A percentile compares a stretch with the other conserved stretches of the same genome.
These are phyloP conservation scores for Xanthoceras sorbifolium DNA, from an alignment of 345 rosid species.

Conservation along the genomic window DNA sequence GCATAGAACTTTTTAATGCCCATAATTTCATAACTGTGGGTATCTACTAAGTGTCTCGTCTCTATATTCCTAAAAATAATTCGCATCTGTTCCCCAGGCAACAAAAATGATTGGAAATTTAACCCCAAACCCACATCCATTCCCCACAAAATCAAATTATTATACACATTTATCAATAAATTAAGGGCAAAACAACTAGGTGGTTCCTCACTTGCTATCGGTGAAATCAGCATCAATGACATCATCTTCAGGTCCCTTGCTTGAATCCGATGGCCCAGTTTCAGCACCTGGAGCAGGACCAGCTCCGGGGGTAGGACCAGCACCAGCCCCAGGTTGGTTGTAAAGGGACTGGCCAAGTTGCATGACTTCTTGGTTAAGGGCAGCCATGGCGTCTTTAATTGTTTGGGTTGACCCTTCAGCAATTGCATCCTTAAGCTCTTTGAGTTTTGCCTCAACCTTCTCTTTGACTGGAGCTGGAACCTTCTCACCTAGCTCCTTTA, in stretches of 20 bases:
- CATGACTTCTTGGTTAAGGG: conserved; percentile 93
- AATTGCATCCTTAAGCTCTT: conserved; percentile 83
- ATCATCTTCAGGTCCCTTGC: conserved; percentile 79
- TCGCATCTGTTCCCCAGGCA: conserved; percentile 6
- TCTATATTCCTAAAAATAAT: conserved; percentile 19
- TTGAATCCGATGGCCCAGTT: conserved; percentile 51
- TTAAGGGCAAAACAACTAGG: neutral
- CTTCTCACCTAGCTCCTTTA: conserved; percentile 89
- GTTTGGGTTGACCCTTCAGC: conserved; percentile 67
- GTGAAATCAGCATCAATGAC: conserved; percentile 93
- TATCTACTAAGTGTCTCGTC: neutral
- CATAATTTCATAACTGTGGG: neutral
- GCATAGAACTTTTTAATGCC: neutral
- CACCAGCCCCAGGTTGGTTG: conserved; percentile 75
- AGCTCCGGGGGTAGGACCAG: conserved; percentile 35
- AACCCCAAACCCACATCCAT: neutral
- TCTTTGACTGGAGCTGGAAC: conserved; percentile 86
- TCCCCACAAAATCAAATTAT: conserved; percentile 19
- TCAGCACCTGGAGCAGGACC: conserved; percentile 68
- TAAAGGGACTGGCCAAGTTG: conserved; percentile 90
- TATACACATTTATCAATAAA: conserved; percentile 16
- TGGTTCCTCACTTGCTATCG: conserved; percentile 65
- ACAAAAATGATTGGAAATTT: conserved; percentile 20
- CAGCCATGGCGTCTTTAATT: conserved; percentile 82
- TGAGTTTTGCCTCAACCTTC: conserved; percentile 82